Evolutionary conservation across 306 rosid genomes (phyloP).

Genomic region (Castanea sativa): DNA sequence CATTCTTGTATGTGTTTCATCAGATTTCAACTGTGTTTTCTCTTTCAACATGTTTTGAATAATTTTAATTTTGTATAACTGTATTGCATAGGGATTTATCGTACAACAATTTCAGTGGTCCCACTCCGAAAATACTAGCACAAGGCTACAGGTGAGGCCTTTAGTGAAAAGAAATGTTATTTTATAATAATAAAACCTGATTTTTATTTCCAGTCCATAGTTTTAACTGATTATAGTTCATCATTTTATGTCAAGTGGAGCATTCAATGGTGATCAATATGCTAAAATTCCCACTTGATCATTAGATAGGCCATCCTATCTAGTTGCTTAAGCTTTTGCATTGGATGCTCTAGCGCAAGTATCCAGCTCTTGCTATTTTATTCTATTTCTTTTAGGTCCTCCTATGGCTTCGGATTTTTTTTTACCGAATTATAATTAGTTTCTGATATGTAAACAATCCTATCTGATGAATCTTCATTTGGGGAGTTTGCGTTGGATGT

Average conservation of each 20-base stretch:
- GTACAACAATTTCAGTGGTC: constrained; percentile 88
- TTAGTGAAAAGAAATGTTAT: not conserved
- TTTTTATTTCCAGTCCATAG: not conserved
- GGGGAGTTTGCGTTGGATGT: not conserved
- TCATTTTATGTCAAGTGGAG: not conserved
- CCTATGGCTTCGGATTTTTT: not conserved
- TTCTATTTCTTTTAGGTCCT: not conserved
- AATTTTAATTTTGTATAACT: constrained; percentile 13
- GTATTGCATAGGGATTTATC: constrained; percentile 72
- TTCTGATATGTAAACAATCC: not conserved
- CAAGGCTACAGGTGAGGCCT: constrained; percentile 81
- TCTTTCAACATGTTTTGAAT: constrained; percentile 3
- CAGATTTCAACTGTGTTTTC: constrained; percentile 14
- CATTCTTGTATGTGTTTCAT: constrained; percentile 62
- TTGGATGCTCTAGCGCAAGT: not conserved
- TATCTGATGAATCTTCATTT: not conserved
- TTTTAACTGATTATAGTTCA: not conserved
- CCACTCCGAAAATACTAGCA: constrained; percentile 83
- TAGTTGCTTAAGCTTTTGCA: not conserved
- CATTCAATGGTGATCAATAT: not conserved
- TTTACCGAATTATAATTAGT: not conserved
- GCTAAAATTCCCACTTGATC: not conserved
- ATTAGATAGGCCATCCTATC: not conserved
- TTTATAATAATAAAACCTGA: not conserved
- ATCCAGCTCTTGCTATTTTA: not conserved